Evolutionary conservation across 768 basidiomycete genomes (phyloP).

Genomic region (Collybiopsis luxurians): DNA sequence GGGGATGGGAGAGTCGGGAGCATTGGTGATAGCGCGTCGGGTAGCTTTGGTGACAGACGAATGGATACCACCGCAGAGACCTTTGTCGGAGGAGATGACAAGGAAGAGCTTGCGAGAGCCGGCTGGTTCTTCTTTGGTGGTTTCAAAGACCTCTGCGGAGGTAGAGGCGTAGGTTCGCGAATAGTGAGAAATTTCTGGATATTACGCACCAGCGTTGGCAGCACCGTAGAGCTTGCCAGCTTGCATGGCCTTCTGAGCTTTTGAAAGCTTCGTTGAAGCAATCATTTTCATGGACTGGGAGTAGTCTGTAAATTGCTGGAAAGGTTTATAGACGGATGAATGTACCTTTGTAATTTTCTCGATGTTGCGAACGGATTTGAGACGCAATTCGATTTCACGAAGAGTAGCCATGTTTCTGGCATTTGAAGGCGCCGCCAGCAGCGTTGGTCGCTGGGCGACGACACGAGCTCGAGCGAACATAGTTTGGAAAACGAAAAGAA

Average conservation of each 20-base stretch:
- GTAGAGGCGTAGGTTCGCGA: no score
- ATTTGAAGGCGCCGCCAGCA: conserved; percentile 41
- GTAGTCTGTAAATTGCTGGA: neutral
- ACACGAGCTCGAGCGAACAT: conserved; percentile 50
- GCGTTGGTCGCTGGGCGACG: conserved; percentile 29
- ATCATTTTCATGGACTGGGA: conserved; percentile 97
- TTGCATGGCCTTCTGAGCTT: conserved; percentile 92
- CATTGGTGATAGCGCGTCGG: conserved; percentile 63
- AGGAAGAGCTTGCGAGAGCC: conserved; percentile 84
- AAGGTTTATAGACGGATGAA: neutral
- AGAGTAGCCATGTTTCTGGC: conserved; percentile 96
- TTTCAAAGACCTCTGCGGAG: conserved; percentile 78
- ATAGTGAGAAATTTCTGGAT: neutral
- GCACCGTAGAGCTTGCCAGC: conserved; percentile 90
- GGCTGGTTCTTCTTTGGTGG: conserved; percentile 66
- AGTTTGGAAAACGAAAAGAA: no score
- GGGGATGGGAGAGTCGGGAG: conserved; percentile 45
- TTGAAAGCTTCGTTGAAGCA: conserved; percentile 94
- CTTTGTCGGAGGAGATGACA: conserved; percentile 96
- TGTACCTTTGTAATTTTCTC: conserved; percentile 99
- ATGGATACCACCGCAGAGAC: conserved; percentile 99
- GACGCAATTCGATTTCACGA: conserved; percentile 93
- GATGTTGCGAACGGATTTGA: conserved; percentile 96
- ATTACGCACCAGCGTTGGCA: conserved; percentile 78
- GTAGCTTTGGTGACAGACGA: conserved; percentile 93